A percentile compares a stretch with the other conserved stretches of the same genome.
phyloP scores from a whole-genome alignment of 2,329 filamentous ascomycete genomes.

The Xylaria sp. region DNA sequence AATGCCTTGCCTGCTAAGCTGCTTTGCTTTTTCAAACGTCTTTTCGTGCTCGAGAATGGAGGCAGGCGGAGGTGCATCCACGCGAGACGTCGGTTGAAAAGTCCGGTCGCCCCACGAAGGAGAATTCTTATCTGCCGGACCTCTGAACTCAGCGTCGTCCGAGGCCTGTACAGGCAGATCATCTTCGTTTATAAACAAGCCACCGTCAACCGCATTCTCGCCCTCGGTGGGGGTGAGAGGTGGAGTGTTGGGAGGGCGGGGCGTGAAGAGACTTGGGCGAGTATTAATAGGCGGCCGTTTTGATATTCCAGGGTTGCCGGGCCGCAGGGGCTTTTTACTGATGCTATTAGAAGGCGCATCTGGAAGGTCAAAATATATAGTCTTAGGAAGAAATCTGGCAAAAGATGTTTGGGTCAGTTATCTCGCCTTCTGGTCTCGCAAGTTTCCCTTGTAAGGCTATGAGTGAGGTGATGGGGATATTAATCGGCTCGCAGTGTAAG shows the following conservation, averaged over 20 bases:
- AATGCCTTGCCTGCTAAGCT: conserved; percentile 62
- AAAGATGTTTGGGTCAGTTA: conserved; percentile 5
- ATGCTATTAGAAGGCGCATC: conserved; percentile 50
- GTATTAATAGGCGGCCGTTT: conserved; percentile 41
- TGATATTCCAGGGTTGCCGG: conserved; percentile 37
- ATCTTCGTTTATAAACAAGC: conserved; percentile 61
- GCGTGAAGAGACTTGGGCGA: conserved; percentile 60
- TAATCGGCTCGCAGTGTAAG: conserved; percentile 4
- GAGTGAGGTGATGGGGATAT: not conserved
- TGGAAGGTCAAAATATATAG: conserved; percentile 81
- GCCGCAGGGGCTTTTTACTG: conserved; percentile 27
- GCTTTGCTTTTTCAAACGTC: conserved; percentile 61
- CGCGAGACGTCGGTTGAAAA: conserved; percentile 80
- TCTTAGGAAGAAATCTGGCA: conserved; percentile 90
- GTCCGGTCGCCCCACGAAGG: conserved; percentile 76
- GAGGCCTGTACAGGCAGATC: conserved; percentile 63
- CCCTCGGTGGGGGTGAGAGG: conserved; percentile 62
- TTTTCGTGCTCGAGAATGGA: conserved; percentile 74
- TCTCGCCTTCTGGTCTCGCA: not conserved
- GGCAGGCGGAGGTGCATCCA: conserved; percentile 74
- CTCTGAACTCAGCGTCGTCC: conserved; percentile 54
- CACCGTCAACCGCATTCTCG: conserved; percentile 42
- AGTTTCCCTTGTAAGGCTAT: not conserved
- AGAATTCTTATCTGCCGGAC: conserved; percentile 75
- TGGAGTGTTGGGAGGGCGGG: conserved; percentile 55